Evolutionary conservation across 2,329 filamentous ascomycete genomes (phyloP).

Genomic region (Fusarium tuaranense): DNA sequence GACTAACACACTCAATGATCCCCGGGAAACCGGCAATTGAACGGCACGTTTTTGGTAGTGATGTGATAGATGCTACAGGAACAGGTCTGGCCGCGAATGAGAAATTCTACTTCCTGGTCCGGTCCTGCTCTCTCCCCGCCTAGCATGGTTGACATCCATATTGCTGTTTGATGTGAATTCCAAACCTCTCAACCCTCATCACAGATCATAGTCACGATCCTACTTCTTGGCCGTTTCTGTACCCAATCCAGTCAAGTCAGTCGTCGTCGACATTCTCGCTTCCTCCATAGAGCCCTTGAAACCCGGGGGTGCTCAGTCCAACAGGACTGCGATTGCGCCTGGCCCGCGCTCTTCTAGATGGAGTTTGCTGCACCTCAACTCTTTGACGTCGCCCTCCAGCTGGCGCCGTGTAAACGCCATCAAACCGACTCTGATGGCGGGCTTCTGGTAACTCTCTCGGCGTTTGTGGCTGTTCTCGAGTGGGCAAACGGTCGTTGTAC

Average conservation of each 20-base stretch:
- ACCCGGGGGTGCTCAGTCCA: slow-evolving; percentile 57
- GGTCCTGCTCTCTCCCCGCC: not conserved
- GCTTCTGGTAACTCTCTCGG: slow-evolving; percentile 41
- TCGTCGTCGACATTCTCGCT: slow-evolving; percentile 60
- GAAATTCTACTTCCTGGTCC: not conserved
- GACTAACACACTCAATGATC: slow-evolving; percentile 3
- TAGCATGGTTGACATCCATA: slow-evolving; percentile 1
- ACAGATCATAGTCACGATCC: slow-evolving; percentile 2
- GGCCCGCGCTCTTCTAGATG: slow-evolving; percentile 16
- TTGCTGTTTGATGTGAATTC: slow-evolving; percentile 1
- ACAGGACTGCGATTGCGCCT: slow-evolving; percentile 50
- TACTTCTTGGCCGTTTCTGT: slow-evolving; percentile 2
- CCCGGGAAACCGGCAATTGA: slow-evolving; percentile 2
- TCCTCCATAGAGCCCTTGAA: slow-evolving; percentile 60
- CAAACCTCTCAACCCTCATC: slow-evolving; percentile 10
- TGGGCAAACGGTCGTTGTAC: slow-evolving; percentile 35
- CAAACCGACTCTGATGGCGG: slow-evolving; percentile 40
- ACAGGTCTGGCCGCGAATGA: not conserved
- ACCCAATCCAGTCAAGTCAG: slow-evolving; percentile 2
- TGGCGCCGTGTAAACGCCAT: slow-evolving; percentile 37
- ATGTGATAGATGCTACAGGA: slow-evolving; percentile 1
- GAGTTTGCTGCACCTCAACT: slow-evolving; percentile 1
- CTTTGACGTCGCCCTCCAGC: slow-evolving; percentile 21
- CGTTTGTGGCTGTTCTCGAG: slow-evolving; percentile 37
- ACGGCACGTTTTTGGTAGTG: slow-evolving; percentile 3